Evolutionary conservation across 345 rosid genomes (phyloP), one percentile per base, ranked within the genome.

Genomic region (Atalantia buxifolia): DNA sequence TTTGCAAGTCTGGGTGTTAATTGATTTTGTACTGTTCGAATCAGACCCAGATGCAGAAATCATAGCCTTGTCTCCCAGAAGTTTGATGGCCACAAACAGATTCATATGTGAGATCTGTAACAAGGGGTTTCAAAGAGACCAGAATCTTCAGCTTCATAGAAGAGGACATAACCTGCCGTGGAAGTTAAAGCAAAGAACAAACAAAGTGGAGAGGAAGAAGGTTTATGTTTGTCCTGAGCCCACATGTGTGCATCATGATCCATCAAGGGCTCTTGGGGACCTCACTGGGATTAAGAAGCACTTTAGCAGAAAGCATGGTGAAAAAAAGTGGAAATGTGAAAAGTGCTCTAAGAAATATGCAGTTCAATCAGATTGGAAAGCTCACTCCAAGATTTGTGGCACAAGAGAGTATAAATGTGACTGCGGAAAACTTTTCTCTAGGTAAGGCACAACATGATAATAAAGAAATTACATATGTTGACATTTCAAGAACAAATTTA

Each of bases 121-220:
- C 85, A 90, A 90, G 77, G 91, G 93, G 76, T 90, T 90, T 62
- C 85, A 85, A 38, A 86, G 93, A 81, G 93, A 90, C 74, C 93
- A 90, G 83, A 88, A 90, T 77, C 91, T 90, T 40, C 93, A 90
- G 81, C 93, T 90, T 65, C 93, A 90, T 64, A 83, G 85, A 78
- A 85, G 93, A 83, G 90, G 93, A 33, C 93, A 90, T 63, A 90
- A 90, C 73, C 86, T 90, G 67, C 93, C 93, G 59, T 90, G 93
- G 91, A 90, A 87, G 75, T 80, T 90, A 69, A 90, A 88, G 88
- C 91, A 87, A 80, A 88, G 86, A 72, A 35, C 85, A n/a, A 85
- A 73, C 76, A 79, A 83, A 35, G 93, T 87, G 33, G 86, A 81
- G 80, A 85, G 75, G 62, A 88, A 82, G 86, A 90, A 88, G 72